Base-by-base conservation (phyloP, 2,329 filamentous ascomycete species). In the Phialocephala subalpina region DNA sequence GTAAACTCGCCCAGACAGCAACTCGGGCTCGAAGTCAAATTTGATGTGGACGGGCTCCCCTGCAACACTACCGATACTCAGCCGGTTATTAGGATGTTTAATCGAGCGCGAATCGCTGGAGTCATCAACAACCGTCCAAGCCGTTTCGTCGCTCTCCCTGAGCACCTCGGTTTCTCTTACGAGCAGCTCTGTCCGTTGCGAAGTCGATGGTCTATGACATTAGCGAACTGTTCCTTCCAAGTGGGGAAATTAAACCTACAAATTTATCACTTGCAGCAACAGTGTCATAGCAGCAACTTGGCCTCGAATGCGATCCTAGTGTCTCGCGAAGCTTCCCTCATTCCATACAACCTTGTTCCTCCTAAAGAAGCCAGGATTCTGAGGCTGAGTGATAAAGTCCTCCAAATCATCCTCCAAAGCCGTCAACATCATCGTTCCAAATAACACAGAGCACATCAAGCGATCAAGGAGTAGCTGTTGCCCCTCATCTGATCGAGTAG, bases 291-390 rank as follows among this genome's bases (percentile, higher is more conserved):
- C 35, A 27, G 35, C 36, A 22, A 58, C 56, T 16, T 58, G 56
- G 2, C 56, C 56, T 45, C 56, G 36, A 2, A 58, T 25, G 2
- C 35, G 20, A 27, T 40, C n/a, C 35, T 58, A 35, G 42, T 58
- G 56, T 11, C 27, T 42, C 22, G 4, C 56, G 42, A 58, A 58
- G 14, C 12, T 12, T 18, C 12, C 33, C 22, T 42, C 35, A 18
- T 58, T 42, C 56, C 56, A 58, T 6, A 27, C 56, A n/a, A 57
- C n/a, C 4, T 49, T 49, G n/a, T 25, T 45, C 40, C 56, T 42
- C 22, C 36, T 58, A 42, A 35, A 57, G 29, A 36, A 36, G 5
- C 20, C n/a, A 27, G n/a, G 18, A 49, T n/a, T 49, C 20, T 20
- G 45, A 11, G 3, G 45, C n/a, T 25, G n/a, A n/a, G n/a, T 14